Percentiles rank a stretch among this genome's conserved stretches.
Conservation (phyloP, 257 asterid species). For the Salvia rosmarinus region DNA sequence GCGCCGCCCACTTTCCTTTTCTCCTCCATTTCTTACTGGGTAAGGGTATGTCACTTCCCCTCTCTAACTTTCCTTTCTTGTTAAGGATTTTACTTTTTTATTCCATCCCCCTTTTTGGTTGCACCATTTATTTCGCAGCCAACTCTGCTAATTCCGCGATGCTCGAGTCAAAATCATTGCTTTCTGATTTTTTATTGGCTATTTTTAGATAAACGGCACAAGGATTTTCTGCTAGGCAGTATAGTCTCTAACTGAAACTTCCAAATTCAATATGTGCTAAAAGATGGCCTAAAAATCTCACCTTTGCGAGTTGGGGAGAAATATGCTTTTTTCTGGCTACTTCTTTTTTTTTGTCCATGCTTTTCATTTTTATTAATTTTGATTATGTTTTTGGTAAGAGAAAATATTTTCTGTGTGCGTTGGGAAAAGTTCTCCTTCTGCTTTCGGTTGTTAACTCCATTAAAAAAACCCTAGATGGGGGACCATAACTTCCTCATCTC, state of each 20-base stretch:
- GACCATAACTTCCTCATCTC: conserved; percentile 49
- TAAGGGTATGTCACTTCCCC: conserved; percentile 3
- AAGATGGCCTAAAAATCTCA: neutral
- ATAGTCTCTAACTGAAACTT: conserved; percentile 1
- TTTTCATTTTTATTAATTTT: neutral
- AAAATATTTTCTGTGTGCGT: conserved; percentile 6
- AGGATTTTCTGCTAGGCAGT: neutral
- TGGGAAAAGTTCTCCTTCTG: conserved; percentile 33
- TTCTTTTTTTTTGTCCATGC: conserved; percentile 4
- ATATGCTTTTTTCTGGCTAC: neutral
- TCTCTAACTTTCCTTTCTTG: neutral
- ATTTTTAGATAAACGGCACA: conserved; percentile 35
- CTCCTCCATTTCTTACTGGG: conserved; percentile 21
- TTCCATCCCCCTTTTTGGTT: neutral
- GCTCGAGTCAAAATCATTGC: conserved; percentile 1
- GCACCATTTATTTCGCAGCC: no score
- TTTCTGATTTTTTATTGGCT: conserved; percentile 21
- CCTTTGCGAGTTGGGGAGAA: conserved; percentile 42
- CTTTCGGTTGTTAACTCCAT: conserved; percentile 42
- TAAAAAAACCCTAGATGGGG: conserved; percentile 47
- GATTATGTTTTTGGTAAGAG: neutral
- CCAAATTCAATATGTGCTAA: neutral
- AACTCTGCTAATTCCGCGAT: no score
- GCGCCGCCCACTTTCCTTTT: neutral
- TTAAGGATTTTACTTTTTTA: conserved; percentile 4